These are phyloP conservation scores for Neonothopanus nambi DNA, from an alignment of 1,284 basidiomycete species.

Conservation along the genomic window DNA sequence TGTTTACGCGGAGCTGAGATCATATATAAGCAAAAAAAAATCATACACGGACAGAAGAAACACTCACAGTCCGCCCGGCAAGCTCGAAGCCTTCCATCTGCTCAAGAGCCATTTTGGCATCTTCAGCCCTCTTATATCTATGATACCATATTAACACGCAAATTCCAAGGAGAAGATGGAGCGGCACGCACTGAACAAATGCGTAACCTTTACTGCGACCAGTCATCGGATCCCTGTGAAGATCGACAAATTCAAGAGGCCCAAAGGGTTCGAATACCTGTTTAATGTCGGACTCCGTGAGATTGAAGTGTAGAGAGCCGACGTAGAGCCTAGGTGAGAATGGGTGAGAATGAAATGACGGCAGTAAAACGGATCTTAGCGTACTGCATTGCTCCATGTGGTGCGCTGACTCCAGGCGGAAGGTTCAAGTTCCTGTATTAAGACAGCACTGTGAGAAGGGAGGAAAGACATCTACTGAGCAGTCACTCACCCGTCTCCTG, in stretches of 20 bases:
- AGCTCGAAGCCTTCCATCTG: conserved; percentile 99
- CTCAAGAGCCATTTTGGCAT: conserved; percentile 94
- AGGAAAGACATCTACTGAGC: too few species aligned
- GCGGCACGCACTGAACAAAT: conserved; percentile 85
- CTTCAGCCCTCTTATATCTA: conserved; percentile 85
- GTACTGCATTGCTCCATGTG: conserved; percentile 79
- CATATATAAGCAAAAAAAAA: conserved; percentile 4
- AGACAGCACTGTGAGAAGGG: conserved; percentile 19
- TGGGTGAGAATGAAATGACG: neutral
- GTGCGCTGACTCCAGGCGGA: conserved; percentile 72
- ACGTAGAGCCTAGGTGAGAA: conserved; percentile 80
- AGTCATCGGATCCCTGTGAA: conserved; percentile 91
- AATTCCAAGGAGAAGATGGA: neutral
- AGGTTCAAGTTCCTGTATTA: conserved; percentile 67
- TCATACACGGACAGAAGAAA: neutral
- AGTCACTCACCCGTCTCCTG: conserved; percentile 73
- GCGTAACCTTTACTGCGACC: conserved; percentile 97
- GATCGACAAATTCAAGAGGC: conserved; percentile 95
- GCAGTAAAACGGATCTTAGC: conserved; percentile 28
- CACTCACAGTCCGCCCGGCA: conserved; percentile 84
- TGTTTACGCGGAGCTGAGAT: conserved; percentile 80
- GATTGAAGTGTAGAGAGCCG: conserved; percentile 94
- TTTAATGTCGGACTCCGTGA: conserved; percentile 94
- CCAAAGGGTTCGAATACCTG: conserved; percentile 99
- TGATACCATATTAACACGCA: conserved; percentile 4